phyloP scores from a whole-genome alignment of 2,329 filamentous ascomycete genomes.

The Dendrostoma leiphaemia region DNA sequence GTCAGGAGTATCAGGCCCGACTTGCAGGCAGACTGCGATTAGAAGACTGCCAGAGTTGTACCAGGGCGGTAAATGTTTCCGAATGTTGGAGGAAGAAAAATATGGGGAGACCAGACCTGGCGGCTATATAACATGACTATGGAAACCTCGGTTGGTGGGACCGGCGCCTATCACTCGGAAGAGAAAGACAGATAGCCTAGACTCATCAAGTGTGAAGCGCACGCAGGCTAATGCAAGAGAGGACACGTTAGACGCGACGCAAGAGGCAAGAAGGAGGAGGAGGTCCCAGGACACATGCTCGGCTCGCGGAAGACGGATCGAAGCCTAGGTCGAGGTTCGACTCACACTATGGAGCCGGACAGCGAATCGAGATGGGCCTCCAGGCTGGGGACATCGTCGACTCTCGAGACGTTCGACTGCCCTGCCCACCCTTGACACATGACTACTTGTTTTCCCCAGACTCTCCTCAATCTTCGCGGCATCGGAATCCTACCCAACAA shows the following conservation, averaged over 20 bases:
- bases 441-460: background rate
- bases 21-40: background rate
- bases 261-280: background rate
- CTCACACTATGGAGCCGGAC: background rate
- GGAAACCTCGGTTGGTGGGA: background rate
- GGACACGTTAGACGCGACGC: slow-evolving; percentile 8
- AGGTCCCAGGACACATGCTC: background rate
- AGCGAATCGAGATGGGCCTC: background rate
- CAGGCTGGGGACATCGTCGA: no score
- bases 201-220: background rate
- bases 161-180: slow-evolving; percentile 1
- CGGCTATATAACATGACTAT: slow-evolving; percentile 16
- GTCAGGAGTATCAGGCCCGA: background rate
- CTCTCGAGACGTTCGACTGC: no score
- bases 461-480: background rate
- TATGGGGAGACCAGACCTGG: slow-evolving; percentile 1
- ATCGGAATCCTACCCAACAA: background rate
- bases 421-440: background rate
- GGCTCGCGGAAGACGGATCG: background rate
- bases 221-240: slow-evolving; percentile 10
- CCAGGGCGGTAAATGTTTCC: background rate
- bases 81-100: slow-evolving; percentile 1
- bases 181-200: background rate
- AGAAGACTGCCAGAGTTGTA: background rate
- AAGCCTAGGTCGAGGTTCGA: background rate